A percentile compares a stretch with the other conserved stretches of the same genome.
These are phyloP conservation scores for Astrothelium subdiscretum DNA, from an alignment of 495 filamentous ascomycete genomes.

Conservation along the genomic window DNA sequence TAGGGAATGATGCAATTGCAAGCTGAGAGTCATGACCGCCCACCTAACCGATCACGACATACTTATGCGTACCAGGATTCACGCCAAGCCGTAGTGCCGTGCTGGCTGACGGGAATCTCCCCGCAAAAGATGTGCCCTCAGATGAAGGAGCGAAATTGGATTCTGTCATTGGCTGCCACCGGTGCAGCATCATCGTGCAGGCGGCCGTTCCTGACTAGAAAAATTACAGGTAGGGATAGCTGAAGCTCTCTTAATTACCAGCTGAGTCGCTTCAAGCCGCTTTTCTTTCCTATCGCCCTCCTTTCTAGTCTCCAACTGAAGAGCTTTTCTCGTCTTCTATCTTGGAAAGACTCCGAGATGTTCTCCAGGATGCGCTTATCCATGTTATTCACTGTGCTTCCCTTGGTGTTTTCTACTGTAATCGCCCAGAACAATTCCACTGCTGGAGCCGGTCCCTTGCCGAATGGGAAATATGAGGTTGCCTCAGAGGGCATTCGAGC, in stretches of 20 bases:
- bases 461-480: conserved; percentile 55
- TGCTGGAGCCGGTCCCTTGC: neutral
- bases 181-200: neutral
- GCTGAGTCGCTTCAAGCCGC: neutral
- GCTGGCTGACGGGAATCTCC: neutral
- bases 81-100: neutral
- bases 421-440: neutral
- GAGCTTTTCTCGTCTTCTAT: neutral
- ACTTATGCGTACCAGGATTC: neutral
- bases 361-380: neutral
- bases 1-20: neutral
- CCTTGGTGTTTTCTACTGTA: neutral
- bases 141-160: neutral
- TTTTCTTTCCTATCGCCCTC: neutral
- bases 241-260: neutral
- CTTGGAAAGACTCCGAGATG: neutral
- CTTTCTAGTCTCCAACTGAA: neutral
- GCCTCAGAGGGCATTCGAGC: conserved; percentile 59
- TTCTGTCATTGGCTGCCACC: neutral
- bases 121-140: neutral
- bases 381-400: neutral
- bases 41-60: neutral
- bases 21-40: neutral
- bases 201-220: neutral
- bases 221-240: conserved; percentile 1